Conservation (phyloP, 2,329 filamentous ascomycete species). For the Scedosporium boydii region DNA sequence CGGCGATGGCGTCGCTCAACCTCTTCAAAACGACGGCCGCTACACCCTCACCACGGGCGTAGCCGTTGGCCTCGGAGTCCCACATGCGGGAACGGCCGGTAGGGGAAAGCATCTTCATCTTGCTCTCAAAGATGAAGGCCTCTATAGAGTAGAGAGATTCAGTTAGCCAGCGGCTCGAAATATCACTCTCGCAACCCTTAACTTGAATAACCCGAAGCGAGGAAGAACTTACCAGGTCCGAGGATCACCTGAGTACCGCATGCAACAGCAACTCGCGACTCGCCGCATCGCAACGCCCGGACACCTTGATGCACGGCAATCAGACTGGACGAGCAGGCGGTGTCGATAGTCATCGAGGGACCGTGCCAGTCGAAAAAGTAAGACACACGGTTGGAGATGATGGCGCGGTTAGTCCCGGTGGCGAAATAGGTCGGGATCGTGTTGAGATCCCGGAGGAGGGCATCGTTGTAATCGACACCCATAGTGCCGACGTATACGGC, state of each 20-base stretch:
- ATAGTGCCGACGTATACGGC: slow-evolving; percentile 19
- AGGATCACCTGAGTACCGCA: slow-evolving; percentile 14
- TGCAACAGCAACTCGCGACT: slow-evolving; percentile 10
- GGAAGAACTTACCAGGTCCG: slow-evolving; percentile 13
- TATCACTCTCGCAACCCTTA: not conserved
- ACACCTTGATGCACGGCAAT: slow-evolving; percentile 22
- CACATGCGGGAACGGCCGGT: slow-evolving; percentile 22
- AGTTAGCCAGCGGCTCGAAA: too few species aligned
- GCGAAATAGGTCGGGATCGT: slow-evolving; percentile 26
- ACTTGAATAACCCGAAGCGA: not conserved
- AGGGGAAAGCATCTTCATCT: slow-evolving; percentile 16
- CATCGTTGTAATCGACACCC: slow-evolving; percentile 15
- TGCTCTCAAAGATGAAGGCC: slow-evolving; percentile 12
- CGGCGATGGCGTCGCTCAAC: slow-evolving; percentile 29
- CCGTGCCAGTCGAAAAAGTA: slow-evolving; percentile 26
- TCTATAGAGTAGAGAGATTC: not conserved
- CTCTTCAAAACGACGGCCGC: slow-evolving; percentile 27
- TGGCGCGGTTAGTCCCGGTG: slow-evolving; percentile 42
- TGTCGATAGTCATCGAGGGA: slow-evolving; percentile 24
- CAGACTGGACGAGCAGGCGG: slow-evolving; percentile 24
- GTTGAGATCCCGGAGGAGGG: slow-evolving; percentile 16
- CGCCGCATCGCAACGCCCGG: slow-evolving; percentile 20
- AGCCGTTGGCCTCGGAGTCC: slow-evolving; percentile 26
- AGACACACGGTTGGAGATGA: slow-evolving; percentile 46
- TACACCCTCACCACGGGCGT: slow-evolving; percentile 34